These are phyloP conservation scores for Collariella sp. DNA, from an alignment of 495 filamentous ascomycete genomes.

Conservation along the genomic window DNA sequence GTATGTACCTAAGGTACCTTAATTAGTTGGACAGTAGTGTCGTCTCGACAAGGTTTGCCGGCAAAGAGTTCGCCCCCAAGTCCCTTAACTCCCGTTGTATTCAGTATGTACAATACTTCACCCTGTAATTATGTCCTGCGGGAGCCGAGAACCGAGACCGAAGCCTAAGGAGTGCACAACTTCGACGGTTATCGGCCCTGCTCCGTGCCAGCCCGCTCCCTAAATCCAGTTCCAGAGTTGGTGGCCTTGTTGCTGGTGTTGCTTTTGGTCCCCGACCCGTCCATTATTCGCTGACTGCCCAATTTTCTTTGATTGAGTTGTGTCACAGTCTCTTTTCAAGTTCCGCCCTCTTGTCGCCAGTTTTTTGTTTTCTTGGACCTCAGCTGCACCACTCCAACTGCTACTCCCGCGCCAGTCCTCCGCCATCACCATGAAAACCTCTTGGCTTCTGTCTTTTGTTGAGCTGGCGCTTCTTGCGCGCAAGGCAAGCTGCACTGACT, in stretches of 20 bases:
- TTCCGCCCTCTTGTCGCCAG: neutral
- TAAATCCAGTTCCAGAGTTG: neutral
- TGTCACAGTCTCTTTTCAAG: constrained; percentile 7
- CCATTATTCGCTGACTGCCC: neutral
- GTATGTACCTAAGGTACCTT: neutral
- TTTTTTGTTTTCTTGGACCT: neutral
- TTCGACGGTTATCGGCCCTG: neutral
- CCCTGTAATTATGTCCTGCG: neutral
- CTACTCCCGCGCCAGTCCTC: neutral
- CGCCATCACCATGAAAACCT: constrained; percentile 1
- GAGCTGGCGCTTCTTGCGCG: neutral
- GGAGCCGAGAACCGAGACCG: neutral
- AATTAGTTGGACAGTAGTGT: too few relatives aligned
- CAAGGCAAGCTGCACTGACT: neutral
- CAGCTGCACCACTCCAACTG: neutral
- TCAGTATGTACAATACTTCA: neutral
- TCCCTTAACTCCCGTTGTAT: neutral
- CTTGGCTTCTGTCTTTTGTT: neutral
- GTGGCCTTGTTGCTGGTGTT: neutral
- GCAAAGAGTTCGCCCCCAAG: neutral
- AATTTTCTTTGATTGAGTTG: neutral
- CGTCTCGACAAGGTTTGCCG: neutral
- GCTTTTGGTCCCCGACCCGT: neutral
- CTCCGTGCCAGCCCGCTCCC: neutral
- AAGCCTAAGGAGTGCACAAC: neutral